Evolutionary conservation across 2,329 filamentous ascomycete species (phyloP).

Genomic region (Rhynchosporium agropyri): DNA sequence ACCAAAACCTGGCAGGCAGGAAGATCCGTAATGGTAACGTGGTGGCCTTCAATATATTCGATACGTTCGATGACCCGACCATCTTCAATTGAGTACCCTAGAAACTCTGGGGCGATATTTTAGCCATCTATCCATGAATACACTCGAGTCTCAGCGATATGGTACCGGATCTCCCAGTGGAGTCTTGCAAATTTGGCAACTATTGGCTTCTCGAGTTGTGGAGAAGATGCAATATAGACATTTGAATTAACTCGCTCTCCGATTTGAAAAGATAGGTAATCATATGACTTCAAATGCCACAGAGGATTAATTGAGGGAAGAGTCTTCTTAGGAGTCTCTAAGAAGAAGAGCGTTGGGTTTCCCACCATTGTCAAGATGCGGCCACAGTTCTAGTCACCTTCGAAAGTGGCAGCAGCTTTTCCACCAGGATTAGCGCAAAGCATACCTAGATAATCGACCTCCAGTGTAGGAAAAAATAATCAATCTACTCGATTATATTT

Average conservation of each 20-base stretch:
- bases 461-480: no score
- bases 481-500: no score
- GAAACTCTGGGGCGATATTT: conserved; percentile 32
- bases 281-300: conserved; percentile 44
- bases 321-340: conserved; percentile 32
- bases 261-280: conserved; percentile 43
- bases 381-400: conserved; percentile 48
- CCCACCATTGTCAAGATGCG: conserved; percentile 40
- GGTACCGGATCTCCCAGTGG: conserved; percentile 19
- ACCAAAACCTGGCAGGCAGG: conserved; percentile 35
- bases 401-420: conserved; percentile 44
- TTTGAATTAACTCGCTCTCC: conserved; percentile 24
- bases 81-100: conserved; percentile 40
- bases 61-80: conserved; percentile 39
- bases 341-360: conserved; percentile 37
- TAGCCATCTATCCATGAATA: conserved; percentile 15
- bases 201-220: conserved; percentile 5
- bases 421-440: conserved; percentile 42
- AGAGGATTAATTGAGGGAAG: conserved; percentile 42
- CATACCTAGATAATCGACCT: conserved; percentile 43
- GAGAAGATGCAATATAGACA: conserved; percentile 7
- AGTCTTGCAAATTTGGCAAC: conserved; percentile 16
- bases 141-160: conserved; percentile 11
- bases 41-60: conserved; percentile 35
- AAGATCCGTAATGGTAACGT: conserved; percentile 38